Base-by-base conservation (phyloP, 1,284 basidiomycete genomes). In the Melampsora abietis-canadensis region DNA sequence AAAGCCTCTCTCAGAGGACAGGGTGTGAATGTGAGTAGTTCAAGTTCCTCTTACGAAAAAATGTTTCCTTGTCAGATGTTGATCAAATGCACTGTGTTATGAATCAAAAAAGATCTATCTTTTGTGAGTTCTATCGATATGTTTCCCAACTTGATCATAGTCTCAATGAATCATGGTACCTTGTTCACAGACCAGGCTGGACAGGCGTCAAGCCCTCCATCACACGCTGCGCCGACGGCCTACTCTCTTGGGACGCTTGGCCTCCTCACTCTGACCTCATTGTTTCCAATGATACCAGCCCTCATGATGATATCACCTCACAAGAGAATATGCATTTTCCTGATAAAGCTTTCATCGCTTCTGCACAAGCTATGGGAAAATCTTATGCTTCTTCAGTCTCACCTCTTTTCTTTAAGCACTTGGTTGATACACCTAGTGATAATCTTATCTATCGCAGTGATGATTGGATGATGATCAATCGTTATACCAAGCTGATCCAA, bases 391-490 rank as follows among this genome's bases (percentile, higher is more conserved):
- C 69, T 34, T 63, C 69, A 21, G 54, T 73, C 6, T 51, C 69
- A 19, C 69, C 69, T 24, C 54, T 73, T 5, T 73, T 73, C 37
- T 73, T 40, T 30, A 73, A 73, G 34, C 69, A 73, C 27, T 34
- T 73, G 12, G 51, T 40, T 27, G 46, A 40, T n/a, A 14, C 46
- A 7, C 12, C 46, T 37, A 10, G 31, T 24, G 69, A 59, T 30
- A 73, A 73, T 59, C 66, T 57, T 12, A 34, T 73, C 7, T 59
- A 66, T 31, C 47, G 62, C 21, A 73, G 69, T 64, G 63, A 73
- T 59, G 69, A 73, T 46, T 73, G 69, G 69, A 59, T 73, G 69
- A 66, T 73, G 69, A 31, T 73, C 27, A 73, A 73, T 65, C 61
- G 69, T 7, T 73, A 73, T 62, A 73, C 69, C 1, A 73, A 73